These are phyloP conservation scores for Flaveria floridana DNA, from an alignment of 140 eudicot genomes.

Conservation along the genomic window DNA sequence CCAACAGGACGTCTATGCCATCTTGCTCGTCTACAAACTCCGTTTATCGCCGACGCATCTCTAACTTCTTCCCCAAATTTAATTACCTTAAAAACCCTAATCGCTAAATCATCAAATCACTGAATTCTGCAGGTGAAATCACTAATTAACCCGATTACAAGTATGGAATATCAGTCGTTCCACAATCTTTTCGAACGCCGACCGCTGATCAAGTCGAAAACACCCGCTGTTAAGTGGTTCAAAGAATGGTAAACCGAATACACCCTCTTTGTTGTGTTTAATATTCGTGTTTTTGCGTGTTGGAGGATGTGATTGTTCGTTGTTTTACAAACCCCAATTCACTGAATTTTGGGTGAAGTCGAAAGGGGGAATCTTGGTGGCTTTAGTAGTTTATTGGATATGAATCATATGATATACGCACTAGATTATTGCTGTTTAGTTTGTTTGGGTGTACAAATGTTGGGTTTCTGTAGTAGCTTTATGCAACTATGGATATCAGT, in stretches of 20 bases:
- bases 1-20: background rate
- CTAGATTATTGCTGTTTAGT: background rate
- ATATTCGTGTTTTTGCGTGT: background rate
- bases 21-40: constrained; percentile 6
- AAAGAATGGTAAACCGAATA: constrained; percentile 62
- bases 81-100: constrained; percentile 20
- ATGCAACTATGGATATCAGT: constrained; percentile 10
- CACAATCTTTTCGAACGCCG: constrained; percentile 69
- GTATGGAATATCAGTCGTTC: constrained; percentile 61
- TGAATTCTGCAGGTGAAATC: constrained; percentile 1
- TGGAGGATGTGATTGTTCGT: constrained; percentile 16
- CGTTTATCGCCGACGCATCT: constrained; percentile 21
- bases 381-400: background rate
- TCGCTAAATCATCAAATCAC: background rate
- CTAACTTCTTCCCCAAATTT: constrained; percentile 25
- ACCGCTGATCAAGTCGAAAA: constrained; percentile 62
- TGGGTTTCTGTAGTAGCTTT: background rate
- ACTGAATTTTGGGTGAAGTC: background rate
- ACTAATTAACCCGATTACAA: background rate
- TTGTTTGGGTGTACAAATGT: background rate
- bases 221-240: constrained; percentile 88
- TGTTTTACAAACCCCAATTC: constrained; percentile 3
- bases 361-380: background rate
- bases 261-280: background rate
- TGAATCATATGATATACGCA: constrained; percentile 12